Base-by-base conservation (phyloP, 768 basidiomycete genomes). In the Pleurotus tuber-regium region DNA sequence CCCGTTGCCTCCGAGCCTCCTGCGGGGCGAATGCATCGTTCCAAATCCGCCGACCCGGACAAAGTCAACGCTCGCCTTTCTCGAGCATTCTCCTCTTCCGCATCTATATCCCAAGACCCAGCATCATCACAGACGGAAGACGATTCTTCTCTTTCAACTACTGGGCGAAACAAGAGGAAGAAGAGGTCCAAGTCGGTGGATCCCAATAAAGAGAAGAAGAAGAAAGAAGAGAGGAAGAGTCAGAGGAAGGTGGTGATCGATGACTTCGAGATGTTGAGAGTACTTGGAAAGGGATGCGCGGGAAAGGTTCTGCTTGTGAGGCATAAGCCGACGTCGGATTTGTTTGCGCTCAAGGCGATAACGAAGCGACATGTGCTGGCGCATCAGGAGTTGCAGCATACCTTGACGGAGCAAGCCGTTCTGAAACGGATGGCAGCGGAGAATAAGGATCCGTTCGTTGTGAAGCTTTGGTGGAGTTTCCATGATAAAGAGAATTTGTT, bases 401-500 rank as follows among this genome's bases (percentile, higher is more conserved):
- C 96, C 2, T 76, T 97, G 55, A 96, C 95, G 2, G 97, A 99
- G 70, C 93, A 98, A 67, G 87, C 90, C 5, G 96, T 99, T 26
- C 71, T 99, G 63, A 94, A 91, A 70, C 79, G 91, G 36, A 95
- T 98, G 88, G 89, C 93, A 1, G 90, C 92, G 3, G 84, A 88
- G 60, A 81, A 84, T 52, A 79, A 81, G 59, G 93, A 98, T 65
- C 93, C 93, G 9, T 99, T 98, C 66, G 90, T 98, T 47, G 92
- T 98, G 54, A 92, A 88, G 66, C 80, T 99, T 14, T 91, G 92
- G 84, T 95, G 91, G 88, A 89, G 89, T 69, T 99, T 98, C 73
- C 95, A 98, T 69, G 95, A 98, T 70, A 89, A 90, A 71, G 93
- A 98, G 67, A 96, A 97, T 64, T 70, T 98, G 56, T 98, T 95